Evolutionary conservation across 2,329 filamentous ascomycete genomes (phyloP).

Genomic region (Cercospora sesami): DNA sequence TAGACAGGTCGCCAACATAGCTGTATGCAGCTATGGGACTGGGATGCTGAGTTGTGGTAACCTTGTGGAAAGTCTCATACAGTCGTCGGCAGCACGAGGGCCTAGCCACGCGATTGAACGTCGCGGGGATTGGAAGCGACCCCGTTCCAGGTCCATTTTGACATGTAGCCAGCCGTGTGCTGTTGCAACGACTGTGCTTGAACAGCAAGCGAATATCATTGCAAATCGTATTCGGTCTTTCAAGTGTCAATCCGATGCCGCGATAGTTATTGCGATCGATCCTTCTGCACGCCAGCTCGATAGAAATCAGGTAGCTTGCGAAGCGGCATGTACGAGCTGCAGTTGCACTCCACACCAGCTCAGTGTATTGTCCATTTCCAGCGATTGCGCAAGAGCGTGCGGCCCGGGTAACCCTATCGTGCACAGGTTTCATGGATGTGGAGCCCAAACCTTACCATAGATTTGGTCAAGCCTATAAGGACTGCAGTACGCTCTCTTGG

Average conservation of each 20-base stretch:
- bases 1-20: not conserved
- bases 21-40: not conserved
- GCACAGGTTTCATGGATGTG: not conserved
- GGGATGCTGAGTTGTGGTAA: not conserved
- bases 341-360: constrained; percentile 2
- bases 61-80: not conserved
- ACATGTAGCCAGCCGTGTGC: not conserved
- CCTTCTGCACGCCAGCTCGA: not conserved
- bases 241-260: not conserved
- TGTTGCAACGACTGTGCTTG: not conserved
- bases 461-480: not conserved
- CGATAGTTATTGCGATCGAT: not conserved
- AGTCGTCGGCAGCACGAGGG: not conserved
- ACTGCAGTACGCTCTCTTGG: not conserved
- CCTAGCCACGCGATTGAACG: not conserved
- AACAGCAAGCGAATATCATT: not conserved
- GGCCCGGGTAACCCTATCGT: not conserved
- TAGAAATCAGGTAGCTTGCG: not conserved
- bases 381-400: constrained; percentile 1
- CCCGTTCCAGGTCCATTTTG: not conserved
- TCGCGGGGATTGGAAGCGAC: not conserved
- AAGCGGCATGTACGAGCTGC: not conserved
- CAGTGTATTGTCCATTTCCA: constrained; percentile 5
- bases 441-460: not conserved
- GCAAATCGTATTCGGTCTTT: not conserved